Conservation (phyloP, 345 rosid species). For the Citrus trifoliata region DNA sequence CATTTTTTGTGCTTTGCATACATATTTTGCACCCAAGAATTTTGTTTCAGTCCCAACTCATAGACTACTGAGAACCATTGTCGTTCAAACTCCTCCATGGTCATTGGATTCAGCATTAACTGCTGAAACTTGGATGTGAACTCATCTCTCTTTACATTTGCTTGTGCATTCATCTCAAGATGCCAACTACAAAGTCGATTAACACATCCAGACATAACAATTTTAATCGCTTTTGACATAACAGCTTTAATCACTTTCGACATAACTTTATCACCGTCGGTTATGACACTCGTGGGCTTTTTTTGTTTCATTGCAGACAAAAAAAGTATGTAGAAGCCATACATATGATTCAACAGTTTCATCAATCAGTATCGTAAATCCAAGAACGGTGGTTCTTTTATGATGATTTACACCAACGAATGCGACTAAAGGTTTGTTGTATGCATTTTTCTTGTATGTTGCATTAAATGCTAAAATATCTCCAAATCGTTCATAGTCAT, state of each 20-base stretch:
- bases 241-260: no score
- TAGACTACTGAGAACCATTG: not conserved
- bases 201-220: not conserved
- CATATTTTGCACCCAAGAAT: not conserved
- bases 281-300: no score
- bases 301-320: not conserved
- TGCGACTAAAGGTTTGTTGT: no score
- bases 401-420: not conserved
- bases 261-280: not conserved
- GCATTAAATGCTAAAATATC: not conserved
- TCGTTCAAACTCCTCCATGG: not conserved
- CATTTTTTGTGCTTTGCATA: not conserved
- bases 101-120: no score
- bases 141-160: not conserved
- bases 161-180: not conserved
- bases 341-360: no score
- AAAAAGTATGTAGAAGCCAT: not conserved
- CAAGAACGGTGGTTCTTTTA: no score
- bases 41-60: not conserved
- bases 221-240: no score
- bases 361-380: not conserved
- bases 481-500: no score
- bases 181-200: no score
- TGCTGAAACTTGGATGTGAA: fast-evolving
- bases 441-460: not conserved